Conservation (phyloP, 345 rosid genomes). For the Alliaria petiolata region DNA sequence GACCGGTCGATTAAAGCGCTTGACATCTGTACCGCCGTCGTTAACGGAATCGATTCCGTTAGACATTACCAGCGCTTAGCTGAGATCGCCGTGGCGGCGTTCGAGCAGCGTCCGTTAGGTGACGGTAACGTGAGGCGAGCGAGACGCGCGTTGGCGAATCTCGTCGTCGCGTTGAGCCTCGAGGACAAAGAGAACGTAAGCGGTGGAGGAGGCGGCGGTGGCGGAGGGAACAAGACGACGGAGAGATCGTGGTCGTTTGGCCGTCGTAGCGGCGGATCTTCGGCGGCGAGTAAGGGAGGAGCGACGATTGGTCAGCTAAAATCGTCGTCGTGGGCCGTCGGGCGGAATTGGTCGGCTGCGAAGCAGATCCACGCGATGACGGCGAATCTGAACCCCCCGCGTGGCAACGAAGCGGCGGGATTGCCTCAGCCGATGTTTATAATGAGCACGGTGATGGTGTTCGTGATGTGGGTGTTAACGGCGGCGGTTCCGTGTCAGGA, state of each 20-base stretch:
- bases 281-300: slow-evolving; percentile 37
- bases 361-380: slow-evolving; percentile 92
- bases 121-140: slow-evolving; percentile 86
- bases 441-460: slow-evolving; percentile 63
- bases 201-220: slow-evolving; percentile 17
- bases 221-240: slow-evolving; percentile 33
- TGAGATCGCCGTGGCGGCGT: slow-evolving; percentile 65
- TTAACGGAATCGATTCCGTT: slow-evolving; percentile 67
- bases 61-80: slow-evolving; percentile 68
- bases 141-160: slow-evolving; percentile 56
- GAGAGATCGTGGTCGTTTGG: slow-evolving; percentile 90
- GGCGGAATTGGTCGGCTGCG: slow-evolving; percentile 90
- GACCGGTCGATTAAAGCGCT: slow-evolving; percentile 79
- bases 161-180: slow-evolving; percentile 40
- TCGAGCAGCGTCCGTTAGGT: slow-evolving; percentile 61
- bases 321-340: slow-evolving; percentile 64
- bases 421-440: slow-evolving; percentile 60
- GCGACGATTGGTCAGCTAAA: slow-evolving; percentile 24
- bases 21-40: slow-evolving; percentile 78
- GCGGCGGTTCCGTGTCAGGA: slow-evolving; percentile 97
- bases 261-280: slow-evolving; percentile 41
- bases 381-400: slow-evolving; percentile 60
- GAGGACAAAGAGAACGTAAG: slow-evolving; percentile 56
- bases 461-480: slow-evolving; percentile 79
- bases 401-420: slow-evolving; percentile 66